These are phyloP conservation scores for Chamaecrista fasciculata DNA, from an alignment of 306 rosid genomes.

Conservation along the genomic window DNA sequence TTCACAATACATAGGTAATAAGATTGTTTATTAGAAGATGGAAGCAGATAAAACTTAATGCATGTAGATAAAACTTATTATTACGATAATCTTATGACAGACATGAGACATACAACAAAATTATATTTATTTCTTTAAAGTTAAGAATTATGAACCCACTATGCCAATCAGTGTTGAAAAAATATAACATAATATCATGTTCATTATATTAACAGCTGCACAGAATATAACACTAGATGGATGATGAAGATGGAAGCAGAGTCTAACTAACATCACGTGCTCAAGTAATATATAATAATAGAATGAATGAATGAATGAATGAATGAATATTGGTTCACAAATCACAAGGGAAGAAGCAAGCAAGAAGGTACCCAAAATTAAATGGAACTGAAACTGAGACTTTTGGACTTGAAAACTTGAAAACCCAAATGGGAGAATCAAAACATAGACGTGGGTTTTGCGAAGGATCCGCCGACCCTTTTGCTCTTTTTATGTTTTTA, in stretches of 20 bases:
- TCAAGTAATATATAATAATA: not conserved
- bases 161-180: constrained; percentile 10
- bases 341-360: constrained; percentile 51
- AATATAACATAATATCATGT: too few species aligned
- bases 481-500: constrained; percentile 40
- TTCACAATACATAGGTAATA: too few species aligned
- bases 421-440: constrained; percentile 43
- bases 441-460: constrained; percentile 59
- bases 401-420: not conserved
- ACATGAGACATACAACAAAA: too few species aligned
- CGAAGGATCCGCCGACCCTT: constrained; percentile 73
- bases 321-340: too few species aligned
- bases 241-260: too few species aligned
- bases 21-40: too few species aligned
- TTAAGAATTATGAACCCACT: too few species aligned
- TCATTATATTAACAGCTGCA: constrained; percentile 34
- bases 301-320: too few species aligned
- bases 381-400: constrained; percentile 6
- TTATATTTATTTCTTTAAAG: too few species aligned
- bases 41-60: too few species aligned
- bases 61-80: too few species aligned
- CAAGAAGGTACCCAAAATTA: constrained; percentile 36
- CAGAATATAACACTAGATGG: constrained; percentile 43
- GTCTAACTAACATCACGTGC: constrained; percentile 55
- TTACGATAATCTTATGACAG: too few species aligned